Conservation (phyloP, 2,329 filamentous ascomycete genomes). For the Ophiostoma montium region DNA sequence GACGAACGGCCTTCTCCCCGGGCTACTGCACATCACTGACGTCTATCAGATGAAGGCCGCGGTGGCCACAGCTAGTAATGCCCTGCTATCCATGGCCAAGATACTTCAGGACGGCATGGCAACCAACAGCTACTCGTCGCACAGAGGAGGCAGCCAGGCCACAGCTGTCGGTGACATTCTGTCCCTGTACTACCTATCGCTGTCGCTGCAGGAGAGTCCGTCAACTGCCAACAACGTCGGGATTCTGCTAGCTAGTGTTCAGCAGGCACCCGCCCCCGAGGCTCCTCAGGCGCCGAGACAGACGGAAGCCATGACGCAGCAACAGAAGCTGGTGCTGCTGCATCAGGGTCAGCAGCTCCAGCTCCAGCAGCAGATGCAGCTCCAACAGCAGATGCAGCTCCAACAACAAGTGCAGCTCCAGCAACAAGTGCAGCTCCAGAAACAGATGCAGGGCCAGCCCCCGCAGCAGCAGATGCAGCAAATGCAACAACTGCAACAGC, state of each 20-base stretch:
- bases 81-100: slow-evolving; percentile 83
- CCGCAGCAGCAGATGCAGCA: background rate
- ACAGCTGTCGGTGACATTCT: slow-evolving; percentile 83
- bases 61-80: slow-evolving; percentile 89
- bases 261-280: slow-evolving; percentile 36
- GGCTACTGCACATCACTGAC: slow-evolving; percentile 57
- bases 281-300: background rate
- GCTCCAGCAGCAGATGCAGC: background rate
- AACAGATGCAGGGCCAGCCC: background rate
- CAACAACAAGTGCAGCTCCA: background rate
- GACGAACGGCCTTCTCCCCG: slow-evolving; percentile 60
- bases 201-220: slow-evolving; percentile 88
- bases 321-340: background rate
- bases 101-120: slow-evolving; percentile 97
- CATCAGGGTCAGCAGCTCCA: background rate
- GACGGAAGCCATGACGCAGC: background rate
- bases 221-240: slow-evolving; percentile 98
- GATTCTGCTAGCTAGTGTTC: slow-evolving; percentile 88
- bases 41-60: slow-evolving; percentile 63
- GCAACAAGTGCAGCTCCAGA: background rate
- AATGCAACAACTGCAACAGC: background rate
- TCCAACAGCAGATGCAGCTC: background rate
- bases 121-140: slow-evolving; percentile 40
- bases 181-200: slow-evolving; percentile 84
- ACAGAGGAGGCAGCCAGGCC: slow-evolving; percentile 41